Percentiles rank a stretch among this genome's conserved stretches.
Evolutionary conservation across 768 basidiomycete species (phyloP).

Genomic region (Termitomyces sp.): DNA sequence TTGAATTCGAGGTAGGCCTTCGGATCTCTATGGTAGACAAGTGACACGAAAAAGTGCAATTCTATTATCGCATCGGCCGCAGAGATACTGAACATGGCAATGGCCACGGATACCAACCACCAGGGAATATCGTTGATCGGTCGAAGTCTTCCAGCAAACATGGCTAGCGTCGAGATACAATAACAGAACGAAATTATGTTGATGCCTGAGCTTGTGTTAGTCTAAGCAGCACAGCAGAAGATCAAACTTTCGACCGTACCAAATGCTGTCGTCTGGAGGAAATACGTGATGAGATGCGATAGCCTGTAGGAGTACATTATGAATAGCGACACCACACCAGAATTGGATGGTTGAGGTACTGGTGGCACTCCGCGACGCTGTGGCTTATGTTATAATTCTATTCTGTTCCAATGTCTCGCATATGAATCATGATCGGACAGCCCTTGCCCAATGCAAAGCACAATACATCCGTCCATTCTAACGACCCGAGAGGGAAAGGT

Average conservation of each 20-base stretch:
- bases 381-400: slow-evolving; percentile 3
- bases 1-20: slow-evolving; percentile 1
- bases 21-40: slow-evolving; percentile 3
- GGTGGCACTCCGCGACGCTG: background rate
- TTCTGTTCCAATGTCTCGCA: slow-evolving; percentile 1
- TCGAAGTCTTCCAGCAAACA: slow-evolving; percentile 1
- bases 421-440: slow-evolving; percentile 1
- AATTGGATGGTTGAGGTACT: background rate
- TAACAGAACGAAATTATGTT: slow-evolving; percentile 13
- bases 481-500: background rate
- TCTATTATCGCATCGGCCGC: slow-evolving; percentile 6
- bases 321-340: background rate
- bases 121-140: background rate
- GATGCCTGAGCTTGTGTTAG: slow-evolving; percentile 3
- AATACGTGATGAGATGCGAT: slow-evolving; percentile 2
- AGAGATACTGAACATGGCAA: slow-evolving; percentile 12
- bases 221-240: background rate
- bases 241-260: background rate
- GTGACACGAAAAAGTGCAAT: slow-evolving; percentile 4
- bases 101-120: slow-evolving; percentile 5
- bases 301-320: slow-evolving; percentile 5
- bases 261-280: slow-evolving; percentile 10
- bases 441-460: background rate
- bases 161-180: slow-evolving; percentile 7
- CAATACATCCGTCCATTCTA: background rate